Evolutionary conservation across 1,284 basidiomycete species (phyloP).

Genomic region (Agroathelia rolfsii): DNA sequence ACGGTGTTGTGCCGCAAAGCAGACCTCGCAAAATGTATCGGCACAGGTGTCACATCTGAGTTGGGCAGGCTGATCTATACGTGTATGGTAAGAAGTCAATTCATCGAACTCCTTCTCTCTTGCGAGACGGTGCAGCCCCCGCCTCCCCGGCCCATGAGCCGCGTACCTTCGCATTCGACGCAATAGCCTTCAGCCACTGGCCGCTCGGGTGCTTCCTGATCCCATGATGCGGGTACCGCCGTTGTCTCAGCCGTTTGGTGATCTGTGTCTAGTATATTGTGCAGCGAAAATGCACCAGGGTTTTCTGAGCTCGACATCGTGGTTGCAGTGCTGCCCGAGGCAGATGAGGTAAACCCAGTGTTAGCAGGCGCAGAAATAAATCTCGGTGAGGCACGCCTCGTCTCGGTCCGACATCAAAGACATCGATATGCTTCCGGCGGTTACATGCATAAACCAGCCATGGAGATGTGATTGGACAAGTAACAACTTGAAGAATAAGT

Average conservation of each 20-base stretch:
- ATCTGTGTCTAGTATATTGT: conserved; percentile 53
- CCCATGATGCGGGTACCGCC: conserved; percentile 42
- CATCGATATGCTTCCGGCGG: too few species aligned
- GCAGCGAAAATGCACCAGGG: conserved; percentile 45
- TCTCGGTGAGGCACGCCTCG: too few species aligned
- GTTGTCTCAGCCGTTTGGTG: conserved; percentile 42
- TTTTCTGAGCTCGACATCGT: too few species aligned
- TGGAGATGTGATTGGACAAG: too few species aligned
- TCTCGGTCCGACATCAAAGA: too few species aligned
- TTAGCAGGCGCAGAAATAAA: conserved; percentile 11
- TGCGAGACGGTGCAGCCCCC: too few species aligned
- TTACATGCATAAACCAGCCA: too few species aligned
- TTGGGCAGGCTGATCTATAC: conserved; percentile 69
- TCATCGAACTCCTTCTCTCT: too few species aligned
- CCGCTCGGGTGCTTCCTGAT: conserved; percentile 45
- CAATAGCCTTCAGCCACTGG: conserved; percentile 57
- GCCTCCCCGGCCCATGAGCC: too few species aligned
- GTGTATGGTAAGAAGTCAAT: background rate
- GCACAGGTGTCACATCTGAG: conserved; percentile 57
- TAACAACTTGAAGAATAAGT: too few species aligned
- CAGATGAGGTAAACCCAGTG: conserved; percentile 7
- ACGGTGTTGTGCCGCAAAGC: conserved; percentile 71
- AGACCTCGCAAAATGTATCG: conserved; percentile 73
- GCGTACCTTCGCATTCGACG: conserved; percentile 72
- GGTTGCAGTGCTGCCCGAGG: conserved; percentile 8